Base-by-base conservation (phyloP, 768 basidiomycete species). In the Agaricus sinodeliciosus region DNA sequence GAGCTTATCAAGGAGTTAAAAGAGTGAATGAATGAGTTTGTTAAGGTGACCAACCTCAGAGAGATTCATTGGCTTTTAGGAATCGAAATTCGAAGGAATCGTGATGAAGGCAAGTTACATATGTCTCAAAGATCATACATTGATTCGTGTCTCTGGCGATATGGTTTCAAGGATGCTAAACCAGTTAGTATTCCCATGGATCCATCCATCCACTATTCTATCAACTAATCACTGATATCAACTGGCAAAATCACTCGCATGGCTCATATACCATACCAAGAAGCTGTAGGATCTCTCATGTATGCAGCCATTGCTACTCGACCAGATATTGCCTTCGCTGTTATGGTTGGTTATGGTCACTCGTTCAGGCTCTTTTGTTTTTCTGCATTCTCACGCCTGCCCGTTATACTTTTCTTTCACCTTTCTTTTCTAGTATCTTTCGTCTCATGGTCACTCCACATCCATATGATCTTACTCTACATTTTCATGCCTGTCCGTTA, bases 321-420 rank as follows among this genome's bases (percentile, higher is more conserved):
- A 4, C 72, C 70, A 1, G 69, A 73, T 42, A 70, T 72, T 22
- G 49, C 60, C 0, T 70, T 60, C 42, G 55, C 70, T 2, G 61
- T 71, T 15, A n/a, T n/a, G n/a, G n/a, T n/a, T n/a, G n/a, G n/a
- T n/a, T n/a, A n/a, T n/a, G n/a, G n/a, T n/a, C n/a, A n/a, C n/a
- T n/a, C n/a, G n/a, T n/a, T n/a, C n/a, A n/a, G n/a, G n/a, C n/a
- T n/a, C n/a, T n/a, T n/a, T n/a, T n/a, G n/a, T n/a, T n/a, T n/a
- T n/a, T n/a, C n/a, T n/a, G n/a, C n/a, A n/a, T n/a, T n/a, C n/a
- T n/a, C n/a, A n/a, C n/a, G n/a, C n/a, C n/a, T n/a, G n/a, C n/a
- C n/a, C n/a, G n/a, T n/a, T n/a, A n/a, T n/a, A n/a, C n/a, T n/a
- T n/a, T n/a, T n/a, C n/a, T n/a, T n/a, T n/a, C n/a, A n/a, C n/a